phyloP scores from a whole-genome alignment of 345 rosid genomes.

The Xanthoceras sorbifolium region DNA sequence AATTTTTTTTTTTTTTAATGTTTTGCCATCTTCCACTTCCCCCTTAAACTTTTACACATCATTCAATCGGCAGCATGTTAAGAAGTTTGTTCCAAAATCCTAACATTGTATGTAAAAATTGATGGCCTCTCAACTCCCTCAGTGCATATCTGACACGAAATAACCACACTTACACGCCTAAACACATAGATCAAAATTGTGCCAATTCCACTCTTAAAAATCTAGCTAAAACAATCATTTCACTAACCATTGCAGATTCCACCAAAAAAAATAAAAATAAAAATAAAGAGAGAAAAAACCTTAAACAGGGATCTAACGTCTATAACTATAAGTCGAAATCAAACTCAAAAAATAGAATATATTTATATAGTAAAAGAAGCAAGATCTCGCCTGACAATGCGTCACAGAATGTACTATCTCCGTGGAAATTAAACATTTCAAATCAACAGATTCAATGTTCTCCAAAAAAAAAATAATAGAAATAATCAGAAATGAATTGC shows the following conservation, averaged over 20 bases:
- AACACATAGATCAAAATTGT: not conserved
- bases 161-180: not conserved
- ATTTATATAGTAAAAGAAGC: too few species aligned
- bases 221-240: constrained; percentile 8
- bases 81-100: not conserved
- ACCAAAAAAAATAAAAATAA: not conserved
- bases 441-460: not conserved
- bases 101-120: not conserved
- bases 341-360: not conserved
- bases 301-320: constrained; percentile 27
- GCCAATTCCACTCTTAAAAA: not conserved
- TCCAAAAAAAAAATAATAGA: not conserved
- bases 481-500: not conserved
- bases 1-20: not conserved
- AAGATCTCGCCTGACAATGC: constrained; percentile 32
- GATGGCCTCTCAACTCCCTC: not conserved
- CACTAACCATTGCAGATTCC: not conserved
- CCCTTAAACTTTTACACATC: not conserved
- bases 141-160: not conserved
- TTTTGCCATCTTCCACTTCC: not conserved
- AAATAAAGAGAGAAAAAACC: not conserved
- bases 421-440: not conserved
- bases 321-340: not conserved
- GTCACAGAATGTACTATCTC: constrained; percentile 7
- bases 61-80: not conserved